Evolutionary conservation across 306 rosid species (phyloP).

Genomic region (Corylus avellana): DNA sequence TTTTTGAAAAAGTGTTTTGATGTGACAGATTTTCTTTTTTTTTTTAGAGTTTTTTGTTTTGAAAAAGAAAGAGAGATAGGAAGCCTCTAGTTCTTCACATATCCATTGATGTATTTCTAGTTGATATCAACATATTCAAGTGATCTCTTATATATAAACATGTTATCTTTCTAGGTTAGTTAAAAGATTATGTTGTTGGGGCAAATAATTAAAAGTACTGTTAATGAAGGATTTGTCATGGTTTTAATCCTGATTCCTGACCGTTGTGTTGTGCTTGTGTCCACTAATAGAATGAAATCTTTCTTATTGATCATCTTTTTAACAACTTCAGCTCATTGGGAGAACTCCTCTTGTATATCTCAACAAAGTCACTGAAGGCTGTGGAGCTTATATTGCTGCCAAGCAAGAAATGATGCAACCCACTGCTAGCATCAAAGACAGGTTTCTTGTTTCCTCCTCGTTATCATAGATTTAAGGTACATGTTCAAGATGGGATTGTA

Average conservation of each 20-base stretch:
- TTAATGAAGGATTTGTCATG: background rate
- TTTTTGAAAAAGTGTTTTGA: too few species aligned
- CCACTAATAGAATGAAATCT: background rate
- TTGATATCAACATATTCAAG: too few species aligned
- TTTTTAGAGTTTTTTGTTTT: too few species aligned
- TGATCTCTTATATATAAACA: too few species aligned
- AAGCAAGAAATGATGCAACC: constrained; percentile 99
- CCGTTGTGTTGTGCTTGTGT: background rate
- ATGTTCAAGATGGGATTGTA: background rate
- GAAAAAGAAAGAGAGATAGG: too few species aligned
- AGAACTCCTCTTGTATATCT: constrained; percentile 87
- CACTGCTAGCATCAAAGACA: constrained; percentile 93
- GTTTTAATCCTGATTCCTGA: background rate
- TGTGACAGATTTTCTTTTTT: too few species aligned
- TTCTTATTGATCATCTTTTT: background rate
- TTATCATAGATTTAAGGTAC: background rate
- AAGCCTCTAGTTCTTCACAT: too few species aligned
- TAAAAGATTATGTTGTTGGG: too few species aligned
- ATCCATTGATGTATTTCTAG: too few species aligned
- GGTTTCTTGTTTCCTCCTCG: constrained; percentile 36
- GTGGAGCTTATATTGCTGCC: constrained; percentile 91
- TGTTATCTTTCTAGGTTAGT: too few species aligned
- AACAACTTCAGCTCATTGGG: constrained; percentile 72
- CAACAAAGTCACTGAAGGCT: constrained; percentile 92
- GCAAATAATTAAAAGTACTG: too few species aligned